Evolutionary conservation across 2,329 filamentous ascomycete genomes (phyloP), one percentile per base, ranked within the genome.

Genomic region (Stachybotrys elegans): DNA sequence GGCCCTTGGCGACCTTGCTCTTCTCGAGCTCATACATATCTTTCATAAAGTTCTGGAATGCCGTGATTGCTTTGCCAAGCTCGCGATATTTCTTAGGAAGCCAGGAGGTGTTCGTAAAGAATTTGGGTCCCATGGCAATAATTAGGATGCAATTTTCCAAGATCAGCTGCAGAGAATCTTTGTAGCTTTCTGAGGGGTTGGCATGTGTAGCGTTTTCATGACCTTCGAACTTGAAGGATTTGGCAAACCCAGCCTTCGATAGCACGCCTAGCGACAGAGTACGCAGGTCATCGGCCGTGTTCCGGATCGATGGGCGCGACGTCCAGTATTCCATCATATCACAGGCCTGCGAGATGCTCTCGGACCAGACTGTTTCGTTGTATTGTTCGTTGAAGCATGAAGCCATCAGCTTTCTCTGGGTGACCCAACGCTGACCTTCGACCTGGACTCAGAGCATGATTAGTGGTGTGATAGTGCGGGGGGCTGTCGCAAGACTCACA

Each of bases 241-340:
- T 44, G n/a, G n/a, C 51, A 6, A 54, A 52, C 1, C 51, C 51
- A 42, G 51, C 51, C 1, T 49, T 48, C 13, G 51, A 51, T 7
- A 54, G 51, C 5, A 54, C 51, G n/a, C 51, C 51, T 2, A 54
- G 49, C 3, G 51, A 49, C 1, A 54, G 37, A 14, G 48, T 45
- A 36, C 34, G 34, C 47, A 53, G 51, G 3, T 49, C 51, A 6
- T 54, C 51, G 17, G 44, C 49, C 22, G 51, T 49, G 3, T 47
- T 44, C 11, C 49, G 45, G 13, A 50, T 44, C 4, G 51, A 42
- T 1, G 48, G 48, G 6, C 42, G 51, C 9, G 49, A 32, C 0
- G 40, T 44, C 51, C 51, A 54, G 40, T 43, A 46, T 27, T 42
- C 38, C 12, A 53, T 43, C 51, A 54, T 54, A 1, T 53, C 51